phyloP scores from a whole-genome alignment of 352 stramenopile species.

The Phytopythium kandeliae region DNA sequence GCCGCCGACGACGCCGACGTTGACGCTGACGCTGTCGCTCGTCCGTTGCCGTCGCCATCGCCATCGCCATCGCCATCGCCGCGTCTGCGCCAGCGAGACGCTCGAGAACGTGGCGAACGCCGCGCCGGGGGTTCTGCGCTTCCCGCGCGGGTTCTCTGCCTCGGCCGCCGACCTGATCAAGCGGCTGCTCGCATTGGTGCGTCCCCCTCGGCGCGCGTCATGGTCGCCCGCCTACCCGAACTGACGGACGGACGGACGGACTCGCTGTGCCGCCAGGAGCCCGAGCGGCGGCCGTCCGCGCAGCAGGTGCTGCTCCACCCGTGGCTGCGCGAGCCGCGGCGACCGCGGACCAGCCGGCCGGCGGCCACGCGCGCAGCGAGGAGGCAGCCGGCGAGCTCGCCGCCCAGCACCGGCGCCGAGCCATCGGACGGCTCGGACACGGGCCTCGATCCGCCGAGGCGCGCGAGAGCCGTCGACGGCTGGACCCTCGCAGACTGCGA shows the following conservation, averaged over 20 bases:
- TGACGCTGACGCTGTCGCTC: too few relatives aligned
- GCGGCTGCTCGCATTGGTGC: conserved; percentile 42
- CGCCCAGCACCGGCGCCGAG: neutral
- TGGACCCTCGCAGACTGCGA: neutral
- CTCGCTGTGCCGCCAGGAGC: conserved; percentile 20
- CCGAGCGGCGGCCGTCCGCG: conserved; percentile 29
- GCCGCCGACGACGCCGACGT: too few relatives aligned
- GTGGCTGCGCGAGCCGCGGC: conserved; percentile 30
- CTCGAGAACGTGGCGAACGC: conserved; percentile 66
- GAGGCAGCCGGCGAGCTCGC: neutral
- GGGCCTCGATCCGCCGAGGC: neutral
- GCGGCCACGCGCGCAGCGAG: neutral
- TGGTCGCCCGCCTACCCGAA: neutral
- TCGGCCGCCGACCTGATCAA: conserved; percentile 57
- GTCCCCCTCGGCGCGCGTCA: neutral
- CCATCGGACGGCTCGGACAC: neutral
- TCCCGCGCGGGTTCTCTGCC: conserved; percentile 49
- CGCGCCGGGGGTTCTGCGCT: conserved; percentile 26
- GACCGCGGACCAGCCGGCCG: neutral
- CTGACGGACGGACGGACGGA: neutral
- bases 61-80: too few relatives aligned
- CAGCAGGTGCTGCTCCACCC: conserved; percentile 49
- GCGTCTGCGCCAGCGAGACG: conserved; percentile 33
- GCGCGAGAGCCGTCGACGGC: neutral
- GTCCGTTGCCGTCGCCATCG: too few relatives aligned